Conservation (phyloP, 176 grass and related monocot genomes). For the Elymus sibiricus region DNA sequence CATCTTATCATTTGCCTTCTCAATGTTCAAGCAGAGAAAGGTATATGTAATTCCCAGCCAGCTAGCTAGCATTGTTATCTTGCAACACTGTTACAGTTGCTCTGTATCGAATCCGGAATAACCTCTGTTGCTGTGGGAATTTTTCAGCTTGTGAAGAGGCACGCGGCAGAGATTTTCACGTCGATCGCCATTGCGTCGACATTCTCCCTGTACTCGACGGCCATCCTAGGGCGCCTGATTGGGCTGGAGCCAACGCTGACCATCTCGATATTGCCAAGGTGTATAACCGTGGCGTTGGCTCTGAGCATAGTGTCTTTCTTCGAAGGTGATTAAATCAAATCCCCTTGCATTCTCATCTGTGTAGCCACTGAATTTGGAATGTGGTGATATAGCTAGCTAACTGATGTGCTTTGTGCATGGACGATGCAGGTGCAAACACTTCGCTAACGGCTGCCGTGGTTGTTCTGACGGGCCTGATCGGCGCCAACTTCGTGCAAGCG, state of each 20-base stretch:
- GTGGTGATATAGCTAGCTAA: not conserved
- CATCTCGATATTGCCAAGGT: slow-evolving; percentile 85
- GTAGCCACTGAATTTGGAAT: not conserved
- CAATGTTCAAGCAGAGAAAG: slow-evolving; percentile 98
- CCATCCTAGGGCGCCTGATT: slow-evolving; percentile 60
- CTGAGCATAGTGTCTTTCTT: slow-evolving; percentile 96
- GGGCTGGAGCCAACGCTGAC: slow-evolving; percentile 74
- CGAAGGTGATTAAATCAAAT: slow-evolving; percentile 34
- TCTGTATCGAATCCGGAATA: not conserved
- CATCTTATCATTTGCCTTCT: slow-evolving; percentile 95
- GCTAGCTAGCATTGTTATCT: not conserved
- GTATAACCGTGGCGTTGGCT: slow-evolving; percentile 85
- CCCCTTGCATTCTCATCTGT: not conserved
- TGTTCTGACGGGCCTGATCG: slow-evolving; percentile 85
- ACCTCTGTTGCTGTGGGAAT: not conserved
- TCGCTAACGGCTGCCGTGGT: slow-evolving; percentile 89
- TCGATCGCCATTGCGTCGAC: slow-evolving; percentile 64
- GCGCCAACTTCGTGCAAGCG: slow-evolving; percentile 89
- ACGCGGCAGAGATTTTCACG: slow-evolving; percentile 91
- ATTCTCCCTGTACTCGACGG: slow-evolving; percentile 93
- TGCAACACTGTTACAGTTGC: no score
- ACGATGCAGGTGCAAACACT: slow-evolving; percentile 59
- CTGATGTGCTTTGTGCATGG: not conserved
- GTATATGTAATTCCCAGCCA: not conserved
- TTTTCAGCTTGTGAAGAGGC: slow-evolving; percentile 83